Conservation (phyloP, 768 basidiomycete genomes). For the Amanita phalloides region DNA sequence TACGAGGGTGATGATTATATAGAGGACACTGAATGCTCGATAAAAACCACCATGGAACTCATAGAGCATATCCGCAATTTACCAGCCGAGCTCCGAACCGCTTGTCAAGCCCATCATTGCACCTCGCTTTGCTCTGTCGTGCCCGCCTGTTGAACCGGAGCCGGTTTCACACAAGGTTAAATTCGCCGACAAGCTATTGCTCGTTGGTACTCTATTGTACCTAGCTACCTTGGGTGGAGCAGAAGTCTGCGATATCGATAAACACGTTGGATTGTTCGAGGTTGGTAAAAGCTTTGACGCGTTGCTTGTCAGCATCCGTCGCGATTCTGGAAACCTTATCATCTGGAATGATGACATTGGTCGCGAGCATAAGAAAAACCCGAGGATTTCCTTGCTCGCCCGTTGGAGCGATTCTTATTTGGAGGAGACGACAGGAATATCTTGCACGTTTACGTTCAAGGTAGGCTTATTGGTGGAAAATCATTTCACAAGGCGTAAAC, state of each 20-base stretch:
- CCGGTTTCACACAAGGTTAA: neutral
- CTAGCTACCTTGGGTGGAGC: slow-evolving; percentile 92
- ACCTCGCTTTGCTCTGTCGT: too few species aligned
- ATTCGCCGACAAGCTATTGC: slow-evolving; percentile 52
- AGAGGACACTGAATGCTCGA: too few species aligned
- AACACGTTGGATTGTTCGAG: slow-evolving; percentile 64
- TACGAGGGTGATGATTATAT: too few species aligned
- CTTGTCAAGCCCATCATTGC: too few species aligned
- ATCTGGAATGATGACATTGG: slow-evolving; percentile 26
- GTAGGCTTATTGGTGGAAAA: too few species aligned
- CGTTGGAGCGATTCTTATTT: too few species aligned
- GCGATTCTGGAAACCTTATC: slow-evolving; percentile 41
- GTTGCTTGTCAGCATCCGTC: slow-evolving; percentile 51
- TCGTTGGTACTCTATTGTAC: slow-evolving; percentile 69
- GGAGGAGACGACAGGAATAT: too few species aligned
- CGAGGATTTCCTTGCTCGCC: slow-evolving; percentile 34
- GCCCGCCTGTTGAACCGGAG: neutral
- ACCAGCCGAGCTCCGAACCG: too few species aligned
- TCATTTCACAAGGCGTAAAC: too few species aligned
- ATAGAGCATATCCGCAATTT: too few species aligned
- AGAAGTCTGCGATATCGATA: slow-evolving; percentile 60
- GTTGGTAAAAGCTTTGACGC: slow-evolving; percentile 89
- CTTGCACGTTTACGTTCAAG: too few species aligned
- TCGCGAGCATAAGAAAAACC: slow-evolving; percentile 14
- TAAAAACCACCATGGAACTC: too few species aligned